Conservation (phyloP, 2,329 filamentous ascomycete species). For the Furcasterigmium furcatum region DNA sequence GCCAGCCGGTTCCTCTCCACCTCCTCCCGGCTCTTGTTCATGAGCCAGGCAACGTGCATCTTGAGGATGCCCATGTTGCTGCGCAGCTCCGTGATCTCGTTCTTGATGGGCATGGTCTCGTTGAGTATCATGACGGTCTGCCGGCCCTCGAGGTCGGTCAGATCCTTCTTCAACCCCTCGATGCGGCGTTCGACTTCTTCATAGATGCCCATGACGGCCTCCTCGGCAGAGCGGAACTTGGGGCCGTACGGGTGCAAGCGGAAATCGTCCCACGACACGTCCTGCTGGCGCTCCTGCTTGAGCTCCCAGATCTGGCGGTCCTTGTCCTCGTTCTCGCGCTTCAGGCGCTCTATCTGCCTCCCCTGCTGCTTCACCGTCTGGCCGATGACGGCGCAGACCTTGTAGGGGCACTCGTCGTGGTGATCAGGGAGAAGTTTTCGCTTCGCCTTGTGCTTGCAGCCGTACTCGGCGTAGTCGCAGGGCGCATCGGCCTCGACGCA, state of each 20-base stretch:
- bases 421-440: conserved; percentile 42
- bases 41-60: conserved; percentile 58
- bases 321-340: conserved; percentile 26
- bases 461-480: conserved; percentile 47
- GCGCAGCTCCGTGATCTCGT: conserved; percentile 58
- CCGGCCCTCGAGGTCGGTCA: conserved; percentile 56
- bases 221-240: conserved; percentile 10
- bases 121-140: conserved; percentile 61
- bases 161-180: conserved; percentile 52
- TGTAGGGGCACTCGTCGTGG: conserved; percentile 45
- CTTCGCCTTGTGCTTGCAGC: conserved; percentile 39
- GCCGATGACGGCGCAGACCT: conserved; percentile 47
- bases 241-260: conserved; percentile 8
- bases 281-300: conserved; percentile 25
- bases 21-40: conserved; percentile 49
- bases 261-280: conserved; percentile 6
- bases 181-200: conserved; percentile 29
- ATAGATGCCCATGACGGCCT: conserved; percentile 15
- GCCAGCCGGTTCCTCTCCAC: conserved; percentile 25
- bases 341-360: conserved; percentile 41
- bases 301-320: conserved; percentile 30
- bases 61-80: conserved; percentile 55
- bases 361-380: conserved; percentile 43
- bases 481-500: conserved; percentile 36
- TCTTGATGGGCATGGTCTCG: conserved; percentile 58